Base-by-base conservation (phyloP, 1,284 basidiomycete genomes). In the Cryptococcus hybrid region DNA sequence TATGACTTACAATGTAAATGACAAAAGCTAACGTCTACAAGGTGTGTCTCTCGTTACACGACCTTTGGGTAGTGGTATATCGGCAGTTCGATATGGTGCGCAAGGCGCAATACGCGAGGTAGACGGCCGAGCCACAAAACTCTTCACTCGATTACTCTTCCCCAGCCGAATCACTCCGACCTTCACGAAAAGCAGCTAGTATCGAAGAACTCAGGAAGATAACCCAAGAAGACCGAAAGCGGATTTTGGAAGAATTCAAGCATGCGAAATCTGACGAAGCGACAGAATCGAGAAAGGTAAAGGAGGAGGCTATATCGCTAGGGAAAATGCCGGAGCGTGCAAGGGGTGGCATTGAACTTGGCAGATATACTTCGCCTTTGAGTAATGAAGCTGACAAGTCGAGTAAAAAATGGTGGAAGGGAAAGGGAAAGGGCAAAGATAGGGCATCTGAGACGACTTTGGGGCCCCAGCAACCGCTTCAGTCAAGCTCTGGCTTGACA, bases 261-360 rank as follows among this genome's bases (percentile, higher is more conserved):
- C 78, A 0, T 77, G 76, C 30, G 82, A 81, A 1, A 80, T 84
- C 9, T 80, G 18, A 18, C 18, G 18, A 18, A 18, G 18, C 18
- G 18, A 18, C 18, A 18, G 18, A 18, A 18, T 18, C 18, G 18
- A 18, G 18, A 18, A 18, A 18, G 18, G 18, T 18, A 18, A 18
- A 18, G 18, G 18, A 18, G 18, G 18, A 18, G 18, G 18, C 18
- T 18, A 18, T 18, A 18, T 18, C 18, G 18, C 18, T 18, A 18
- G 18, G 18, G 18, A 18, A 18, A 18, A 18, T 18, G 18, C 18
- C 18, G 18, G 18, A 18, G 18, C 18, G 18, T 18, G 18, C 18
- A 18, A 18, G 18, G 18, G 18, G 18, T 18, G 18, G 18, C 18
- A 18, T 18, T 18, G 18, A 18, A 18, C 18, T 18, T 18, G 18